Evolutionary conservation across 2,329 filamentous ascomycete genomes (phyloP), one percentile per base, ranked within the genome.

Genomic region (Cladobotryum mycophilum): DNA sequence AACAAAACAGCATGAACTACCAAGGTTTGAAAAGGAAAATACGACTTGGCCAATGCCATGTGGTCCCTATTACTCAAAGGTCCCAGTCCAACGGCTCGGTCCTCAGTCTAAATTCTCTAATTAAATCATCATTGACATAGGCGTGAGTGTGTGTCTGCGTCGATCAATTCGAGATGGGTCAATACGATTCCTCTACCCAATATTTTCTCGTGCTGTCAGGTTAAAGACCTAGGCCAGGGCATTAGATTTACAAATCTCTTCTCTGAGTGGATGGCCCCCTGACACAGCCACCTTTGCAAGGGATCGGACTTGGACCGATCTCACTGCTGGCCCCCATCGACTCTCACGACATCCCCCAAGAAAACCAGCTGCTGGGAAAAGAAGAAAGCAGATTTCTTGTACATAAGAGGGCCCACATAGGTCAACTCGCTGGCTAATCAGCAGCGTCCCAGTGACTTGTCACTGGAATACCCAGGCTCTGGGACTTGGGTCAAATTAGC

Each of bases 391-490:
- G 25, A 30, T 30, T 30, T 30, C 25, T 30, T 11, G 9, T 30
- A 30, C 25, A 30, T 30, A 30, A 30, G 25, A 52, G 45, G 41
- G 41, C 43, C 20, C n/a, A 38, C 11, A 41, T 44, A 45, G 40
- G 40, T 40, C 8, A 44, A 33, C n/a, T 20, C 35, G 13, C n/a
- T 5, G 14, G 34, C 63, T 62, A 65, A 65, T 65, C 56, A 64
- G 3, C 45, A 20, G 30, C 43, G 61, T 64, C 62, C 60, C 63
- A 56, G 57, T 53, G 53, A 53, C 53, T 41, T 45, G 56, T 57
- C 46, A 55, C 60, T 56, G 58, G 54, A 55, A 44, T 36, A 61
- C 57, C 58, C 63, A 58, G 61, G 55, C 50, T 62, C 61, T 51
- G 52, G 55, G 63, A 55, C 56, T 62, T 61, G 61, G 62, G 30